Evolutionary conservation across 495 filamentous ascomycete species (phyloP), one percentile per base, ranked within the genome.

Genomic region (Aspergillus kassunensis): DNA sequence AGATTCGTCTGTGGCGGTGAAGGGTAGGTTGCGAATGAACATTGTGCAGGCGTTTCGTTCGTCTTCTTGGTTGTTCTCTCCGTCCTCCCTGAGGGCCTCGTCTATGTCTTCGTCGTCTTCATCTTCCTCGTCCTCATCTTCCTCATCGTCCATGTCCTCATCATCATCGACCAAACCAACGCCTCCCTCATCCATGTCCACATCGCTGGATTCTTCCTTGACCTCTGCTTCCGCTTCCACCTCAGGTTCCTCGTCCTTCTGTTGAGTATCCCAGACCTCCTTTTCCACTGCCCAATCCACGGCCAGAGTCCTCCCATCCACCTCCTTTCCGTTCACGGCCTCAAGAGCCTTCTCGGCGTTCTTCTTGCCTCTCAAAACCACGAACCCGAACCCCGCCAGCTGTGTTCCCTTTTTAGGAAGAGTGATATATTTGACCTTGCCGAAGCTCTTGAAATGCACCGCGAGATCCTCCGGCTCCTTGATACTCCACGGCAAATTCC

Each of bases 221-320:
- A 65, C 63, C 15, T 52, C 45, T 39, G 44, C 40, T 11, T 66
- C 49, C 12, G 61, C 49, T 36, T 63, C 56, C n/a, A n/a, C n/a
- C n/a, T n/a, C n/a, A n/a, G 57, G 57, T 18, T 68, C 63, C 3
- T 68, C 55, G 29, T 73, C 65, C 68, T 78, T 66, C 75, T 82
- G 63, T 69, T 60, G 62, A 29, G 79, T 75, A 44, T 95, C 80
- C 91, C 91, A 97, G 3, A 83, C 80, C 39, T 86, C 77, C 70
- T 92, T 97, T 45, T 96, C 89, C 1, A 97, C 92, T 19, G 92
- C 91, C 89, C 90, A 97, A 76, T 98, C 93, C 5, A 97, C 92
- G 8, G 91, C 92, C 42, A 97, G 56, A 25, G 80, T 85, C 53
- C 93, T 76, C 11, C 92, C 93, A 69, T 96, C 90, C 16, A 99